These are phyloP conservation scores for Vitis labrusca DNA, from an alignment of 164 flowering plant species.

Conservation along the genomic window DNA sequence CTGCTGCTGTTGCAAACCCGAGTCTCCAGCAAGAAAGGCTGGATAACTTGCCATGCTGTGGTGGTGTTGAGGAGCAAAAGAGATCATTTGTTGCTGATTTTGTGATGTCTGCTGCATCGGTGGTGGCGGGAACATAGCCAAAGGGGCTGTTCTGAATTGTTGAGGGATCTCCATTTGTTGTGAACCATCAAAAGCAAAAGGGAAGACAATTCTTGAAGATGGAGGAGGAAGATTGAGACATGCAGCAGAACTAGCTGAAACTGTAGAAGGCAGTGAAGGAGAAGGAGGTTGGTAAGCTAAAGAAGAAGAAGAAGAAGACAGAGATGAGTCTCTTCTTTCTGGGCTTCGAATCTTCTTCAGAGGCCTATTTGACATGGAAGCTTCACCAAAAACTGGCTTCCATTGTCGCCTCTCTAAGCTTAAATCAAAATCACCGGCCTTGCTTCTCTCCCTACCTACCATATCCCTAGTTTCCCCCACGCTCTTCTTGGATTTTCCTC, in stretches of 20 bases:
- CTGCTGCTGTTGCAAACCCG: slow-evolving; percentile 47
- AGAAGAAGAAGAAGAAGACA: slow-evolving; percentile 11
- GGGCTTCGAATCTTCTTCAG: slow-evolving; percentile 72
- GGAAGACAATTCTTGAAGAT: slow-evolving; percentile 47
- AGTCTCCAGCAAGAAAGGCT: slow-evolving; percentile 27
- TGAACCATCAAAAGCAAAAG: slow-evolving; percentile 58
- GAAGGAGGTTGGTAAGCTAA: slow-evolving; percentile 15
- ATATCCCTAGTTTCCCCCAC: slow-evolving; percentile 13
- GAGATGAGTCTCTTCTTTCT: slow-evolving; percentile 33
- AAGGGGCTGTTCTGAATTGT: slow-evolving; percentile 14
- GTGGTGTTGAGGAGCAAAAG: slow-evolving; percentile 45
- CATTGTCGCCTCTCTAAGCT: slow-evolving; percentile 34
- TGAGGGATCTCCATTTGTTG: slow-evolving; percentile 26
- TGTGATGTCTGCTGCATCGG: slow-evolving; percentile 20
- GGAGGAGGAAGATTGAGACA: slow-evolving; percentile 6
- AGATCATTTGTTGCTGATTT: slow-evolving; percentile 73
- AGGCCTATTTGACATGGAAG: slow-evolving; percentile 57
- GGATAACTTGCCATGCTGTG: slow-evolving; percentile 23
- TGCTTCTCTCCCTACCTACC: slow-evolving; percentile 28
- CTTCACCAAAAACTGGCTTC: slow-evolving; percentile 61
- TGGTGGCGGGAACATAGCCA: slow-evolving; percentile 17
- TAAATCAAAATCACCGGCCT: slow-evolving; percentile 8
- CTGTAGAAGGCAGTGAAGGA: slow-evolving; percentile 11
- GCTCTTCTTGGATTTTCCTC: slow-evolving; percentile 34
- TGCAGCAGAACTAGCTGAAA: slow-evolving; percentile 9